These are phyloP conservation scores for Yamadazyma sp. DNA, from an alignment of 805 yeast species.

Conservation along the genomic window DNA sequence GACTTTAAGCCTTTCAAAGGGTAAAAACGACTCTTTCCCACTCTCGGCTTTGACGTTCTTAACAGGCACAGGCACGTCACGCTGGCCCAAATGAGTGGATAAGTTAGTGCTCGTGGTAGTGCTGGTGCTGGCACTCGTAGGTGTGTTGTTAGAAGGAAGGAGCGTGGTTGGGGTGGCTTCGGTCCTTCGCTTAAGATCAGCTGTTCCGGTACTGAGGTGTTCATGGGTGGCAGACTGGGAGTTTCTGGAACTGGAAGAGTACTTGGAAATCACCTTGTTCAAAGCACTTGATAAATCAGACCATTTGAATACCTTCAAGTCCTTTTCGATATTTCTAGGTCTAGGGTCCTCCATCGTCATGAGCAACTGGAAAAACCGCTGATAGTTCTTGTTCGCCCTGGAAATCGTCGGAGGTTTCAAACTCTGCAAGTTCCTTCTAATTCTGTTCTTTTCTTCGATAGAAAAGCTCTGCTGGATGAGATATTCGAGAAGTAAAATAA, in stretches of 20 bases:
- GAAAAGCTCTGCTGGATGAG: slow-evolving; percentile 55
- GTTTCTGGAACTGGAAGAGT: slow-evolving; percentile 27
- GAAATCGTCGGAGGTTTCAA: slow-evolving; percentile 61
- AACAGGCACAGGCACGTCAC: not conserved
- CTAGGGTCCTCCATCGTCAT: slow-evolving; percentile 64
- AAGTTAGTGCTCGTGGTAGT: not conserved
- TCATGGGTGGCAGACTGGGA: slow-evolving; percentile 1
- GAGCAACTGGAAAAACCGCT: slow-evolving; percentile 39
- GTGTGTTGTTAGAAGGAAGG: not conserved
- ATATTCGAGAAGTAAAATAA: slow-evolving; percentile 55
- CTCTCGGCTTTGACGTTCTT: not conserved
- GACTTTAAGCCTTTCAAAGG: slow-evolving; percentile 26
- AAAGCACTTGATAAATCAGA: slow-evolving; percentile 51
- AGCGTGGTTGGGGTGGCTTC: not conserved
- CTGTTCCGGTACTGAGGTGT: too few species aligned
- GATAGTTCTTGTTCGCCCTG: slow-evolving; percentile 36
- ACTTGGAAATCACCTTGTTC: slow-evolving; percentile 57
- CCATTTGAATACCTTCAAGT: slow-evolving; percentile 68
- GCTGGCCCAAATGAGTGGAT: not conserved
- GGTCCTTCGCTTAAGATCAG: not conserved
- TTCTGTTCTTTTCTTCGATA: slow-evolving; percentile 69
- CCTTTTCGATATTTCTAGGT: slow-evolving; percentile 71
- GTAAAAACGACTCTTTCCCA: slow-evolving; percentile 19
- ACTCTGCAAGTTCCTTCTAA: slow-evolving; percentile 64
- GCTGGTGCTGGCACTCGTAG: not conserved